These are phyloP conservation scores for Quercus cerris DNA, from an alignment of 306 rosid species.

Conservation along the genomic window DNA sequence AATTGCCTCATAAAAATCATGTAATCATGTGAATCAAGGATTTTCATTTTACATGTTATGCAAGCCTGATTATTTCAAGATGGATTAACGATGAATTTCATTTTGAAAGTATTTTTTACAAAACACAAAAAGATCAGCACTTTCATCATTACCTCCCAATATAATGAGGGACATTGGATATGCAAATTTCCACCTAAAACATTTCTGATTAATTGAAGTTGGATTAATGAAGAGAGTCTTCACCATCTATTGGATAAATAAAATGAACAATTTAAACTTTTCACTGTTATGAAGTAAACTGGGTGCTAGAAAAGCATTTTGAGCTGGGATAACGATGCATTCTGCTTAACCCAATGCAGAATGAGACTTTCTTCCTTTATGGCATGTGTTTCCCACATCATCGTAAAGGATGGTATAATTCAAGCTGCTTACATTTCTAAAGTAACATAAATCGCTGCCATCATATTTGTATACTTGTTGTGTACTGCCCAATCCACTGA, in stretches of 20 bases:
- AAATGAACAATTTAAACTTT: not conserved
- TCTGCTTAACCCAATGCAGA: constrained; percentile 22
- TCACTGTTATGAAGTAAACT: constrained; percentile 6
- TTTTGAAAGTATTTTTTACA: no score
- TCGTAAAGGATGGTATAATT: constrained; percentile 73
- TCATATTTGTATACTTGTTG: constrained; percentile 58
- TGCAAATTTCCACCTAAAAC: no score
- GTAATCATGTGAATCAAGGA: no score
- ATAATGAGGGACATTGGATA: no score
- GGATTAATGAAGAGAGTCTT: not conserved
- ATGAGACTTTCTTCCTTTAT: constrained; percentile 10
- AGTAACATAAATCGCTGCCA: constrained; percentile 49
- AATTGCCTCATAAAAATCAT: no score
- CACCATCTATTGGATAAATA: not conserved
- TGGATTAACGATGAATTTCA: no score
- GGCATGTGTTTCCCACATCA: constrained; percentile 41
- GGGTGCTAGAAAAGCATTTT: constrained; percentile 26
- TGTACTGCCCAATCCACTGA: constrained; percentile 65
- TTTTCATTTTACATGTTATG: no score
- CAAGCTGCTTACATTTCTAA: constrained; percentile 69
- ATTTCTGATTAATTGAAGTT: not conserved
- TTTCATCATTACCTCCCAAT: no score
- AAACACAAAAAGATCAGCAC: no score
- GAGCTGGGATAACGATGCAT: constrained; percentile 18
- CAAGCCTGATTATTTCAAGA: no score